A percentile compares a stretch with the other conserved stretches of the same genome.
Conservation (phyloP, 2,329 filamentous ascomycete genomes). For the Blastomyces percursus region DNA sequence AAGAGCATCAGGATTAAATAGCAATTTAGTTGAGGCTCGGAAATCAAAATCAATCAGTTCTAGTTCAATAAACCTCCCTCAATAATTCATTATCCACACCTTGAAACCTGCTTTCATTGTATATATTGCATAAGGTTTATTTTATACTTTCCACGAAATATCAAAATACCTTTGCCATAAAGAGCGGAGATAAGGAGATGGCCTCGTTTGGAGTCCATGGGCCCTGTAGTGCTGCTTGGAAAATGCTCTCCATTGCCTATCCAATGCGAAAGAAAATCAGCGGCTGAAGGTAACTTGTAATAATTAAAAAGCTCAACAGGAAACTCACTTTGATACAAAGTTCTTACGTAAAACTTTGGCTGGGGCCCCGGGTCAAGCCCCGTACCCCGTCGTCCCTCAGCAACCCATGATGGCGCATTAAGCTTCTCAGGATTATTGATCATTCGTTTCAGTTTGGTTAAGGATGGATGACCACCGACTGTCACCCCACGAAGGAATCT, state of each 20-base stretch:
- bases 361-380: conserved; percentile 11
- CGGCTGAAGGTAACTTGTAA: neutral
- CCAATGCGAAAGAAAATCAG: neutral
- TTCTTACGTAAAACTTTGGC: conserved; percentile 9
- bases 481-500: conserved; percentile 14
- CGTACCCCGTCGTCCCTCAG: conserved; percentile 13
- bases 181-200: conserved; percentile 12
- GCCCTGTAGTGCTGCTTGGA: conserved; percentile 11
- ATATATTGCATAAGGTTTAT: neutral
- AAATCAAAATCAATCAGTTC: neutral
- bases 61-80: neutral
- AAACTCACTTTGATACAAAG: conserved; percentile 13
- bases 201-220: conserved; percentile 14
- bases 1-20: neutral
- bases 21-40: neutral
- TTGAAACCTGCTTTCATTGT: neutral
- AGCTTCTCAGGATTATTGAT: neutral
- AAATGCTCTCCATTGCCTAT: conserved; percentile 14
- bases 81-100: neutral
- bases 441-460: conserved; percentile 11
- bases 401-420: neutral
- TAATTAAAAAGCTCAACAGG: neutral
- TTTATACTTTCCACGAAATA: conserved; percentile 10
- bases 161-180: conserved; percentile 14
- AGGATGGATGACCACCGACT: conserved; percentile 11